A percentile compares a stretch with the other conserved stretches of the same genome.
Conservation (phyloP, 768 basidiomycete species). For the Megacollybia marginata region DNA sequence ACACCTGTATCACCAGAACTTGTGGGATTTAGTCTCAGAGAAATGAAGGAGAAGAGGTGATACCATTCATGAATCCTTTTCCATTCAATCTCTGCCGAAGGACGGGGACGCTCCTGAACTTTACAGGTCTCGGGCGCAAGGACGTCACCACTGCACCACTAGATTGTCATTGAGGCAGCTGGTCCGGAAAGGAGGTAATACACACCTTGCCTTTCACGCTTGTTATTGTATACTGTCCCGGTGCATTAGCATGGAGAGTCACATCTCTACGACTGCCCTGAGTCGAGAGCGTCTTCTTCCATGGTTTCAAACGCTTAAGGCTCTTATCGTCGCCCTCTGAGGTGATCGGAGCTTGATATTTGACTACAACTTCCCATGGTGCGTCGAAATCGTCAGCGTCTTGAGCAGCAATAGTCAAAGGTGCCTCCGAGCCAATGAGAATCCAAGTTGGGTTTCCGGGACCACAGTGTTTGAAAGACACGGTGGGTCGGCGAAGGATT, state of each 20-base stretch:
- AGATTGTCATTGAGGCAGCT: slow-evolving; percentile 6
- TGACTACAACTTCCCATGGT: slow-evolving; percentile 59
- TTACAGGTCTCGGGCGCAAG: slow-evolving; percentile 75
- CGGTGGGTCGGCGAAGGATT: slow-evolving; percentile 63
- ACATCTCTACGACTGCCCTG: slow-evolving; percentile 36
- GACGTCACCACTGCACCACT: slow-evolving; percentile 78
- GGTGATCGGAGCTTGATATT: slow-evolving; percentile 45
- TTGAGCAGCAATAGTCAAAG: slow-evolving; percentile 44
- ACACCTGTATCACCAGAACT: slow-evolving; percentile 92
- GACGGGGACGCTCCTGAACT: slow-evolving; percentile 68
- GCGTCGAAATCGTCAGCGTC: slow-evolving; percentile 56
- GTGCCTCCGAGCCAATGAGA: slow-evolving; percentile 60
- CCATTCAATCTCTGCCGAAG: slow-evolving; percentile 83
- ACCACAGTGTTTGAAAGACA: slow-evolving; percentile 70
- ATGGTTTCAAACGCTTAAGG: slow-evolving; percentile 43
- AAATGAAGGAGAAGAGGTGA: background rate
- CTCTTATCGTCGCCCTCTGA: slow-evolving; percentile 26
- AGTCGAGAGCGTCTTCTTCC: slow-evolving; percentile 57
- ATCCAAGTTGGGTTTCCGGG: slow-evolving; percentile 64
- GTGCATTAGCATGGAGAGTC: slow-evolving; percentile 42
- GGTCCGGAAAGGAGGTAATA: slow-evolving; percentile 1
- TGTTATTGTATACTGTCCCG: slow-evolving; percentile 73
- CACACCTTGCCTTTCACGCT: slow-evolving; percentile 63
- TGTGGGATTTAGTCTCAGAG: slow-evolving; percentile 4
- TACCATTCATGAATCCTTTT: slow-evolving; percentile 89